Conservation (phyloP, 1,284 basidiomycete species). For the Leccinum pachyderme region DNA sequence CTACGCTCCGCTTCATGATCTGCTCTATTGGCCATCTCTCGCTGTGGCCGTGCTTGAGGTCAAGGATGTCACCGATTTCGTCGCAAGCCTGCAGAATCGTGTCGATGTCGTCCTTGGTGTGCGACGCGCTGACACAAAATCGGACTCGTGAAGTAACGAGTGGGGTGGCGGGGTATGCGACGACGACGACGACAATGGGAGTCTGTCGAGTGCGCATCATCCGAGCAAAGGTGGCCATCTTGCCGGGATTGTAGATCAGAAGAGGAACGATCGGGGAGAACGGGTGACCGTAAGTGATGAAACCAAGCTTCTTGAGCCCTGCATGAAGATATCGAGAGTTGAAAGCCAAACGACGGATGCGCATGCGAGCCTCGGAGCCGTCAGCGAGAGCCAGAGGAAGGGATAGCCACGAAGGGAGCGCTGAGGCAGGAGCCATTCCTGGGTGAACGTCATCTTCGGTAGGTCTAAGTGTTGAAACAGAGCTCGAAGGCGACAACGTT, state of each 20-base stretch:
- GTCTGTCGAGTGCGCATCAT: constrained; percentile 84
- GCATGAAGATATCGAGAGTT: constrained; percentile 91
- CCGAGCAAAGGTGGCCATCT: constrained; percentile 86
- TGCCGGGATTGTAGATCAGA: constrained; percentile 91
- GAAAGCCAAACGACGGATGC: constrained; percentile 89
- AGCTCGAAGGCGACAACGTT: constrained; percentile 32
- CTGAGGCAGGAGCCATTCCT: constrained; percentile 62
- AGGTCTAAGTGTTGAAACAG: constrained; percentile 30
- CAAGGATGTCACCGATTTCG: constrained; percentile 86
- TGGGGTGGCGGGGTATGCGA: constrained; percentile 91
- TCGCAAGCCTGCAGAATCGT: constrained; percentile 84
- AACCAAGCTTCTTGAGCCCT: constrained; percentile 89
- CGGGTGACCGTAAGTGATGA: constrained; percentile 93
- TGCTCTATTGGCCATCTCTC: constrained; percentile 85
- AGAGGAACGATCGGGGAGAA: constrained; percentile 94
- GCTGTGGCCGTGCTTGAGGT: constrained; percentile 76
- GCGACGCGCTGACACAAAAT: constrained; percentile 93
- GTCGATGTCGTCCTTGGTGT: constrained; percentile 98
- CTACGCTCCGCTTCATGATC: constrained; percentile 72
- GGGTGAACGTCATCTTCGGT: constrained; percentile 46
- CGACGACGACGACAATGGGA: constrained; percentile 87
- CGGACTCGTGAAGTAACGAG: constrained; percentile 88
- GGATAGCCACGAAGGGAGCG: constrained; percentile 69
- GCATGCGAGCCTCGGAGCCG: constrained; percentile 79
- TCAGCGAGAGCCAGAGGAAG: constrained; percentile 71